Base-by-base conservation (phyloP, 306 rosid genomes). In the Coriaria nepalensis region DNA sequence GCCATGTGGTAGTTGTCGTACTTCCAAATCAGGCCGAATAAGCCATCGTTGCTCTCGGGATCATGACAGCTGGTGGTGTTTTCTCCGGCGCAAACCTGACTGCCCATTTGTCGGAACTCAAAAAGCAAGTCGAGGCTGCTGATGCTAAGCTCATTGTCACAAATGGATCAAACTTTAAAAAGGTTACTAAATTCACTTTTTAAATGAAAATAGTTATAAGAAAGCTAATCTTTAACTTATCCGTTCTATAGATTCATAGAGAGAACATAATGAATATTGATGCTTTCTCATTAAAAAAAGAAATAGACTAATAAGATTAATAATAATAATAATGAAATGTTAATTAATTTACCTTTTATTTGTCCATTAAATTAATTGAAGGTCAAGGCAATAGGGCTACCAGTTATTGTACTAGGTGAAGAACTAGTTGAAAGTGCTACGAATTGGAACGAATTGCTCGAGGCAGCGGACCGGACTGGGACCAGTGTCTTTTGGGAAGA, bases 21-120 rank as follows among this genome's bases (percentile, higher is more conserved):
- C 85, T 90, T 46, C 98, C 98, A 9, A 90, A 90, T 66, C 71
- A 84, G 0, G 81, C 74, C 0, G 95, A 85, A 65, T 90, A 85
- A 50, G 90, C 78, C n/a, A 63, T 79, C 40, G 57, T 81, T 59
- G 92, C 79, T 47, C 60, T 90, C 33, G 95, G 97, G 15, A 79
- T 90, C 10, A 90, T 90, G 98, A 73, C 68, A 8, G 74, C 75
- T 43, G 98, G 98, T 8, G 93, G 74, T 1, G 94, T 90, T 42
- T 90, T 90, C 39, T 90, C 95, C 12, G 94, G 98, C 0, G 86
- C 78, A 13, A 90, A 90, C 59, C 98, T 94, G 2, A 4, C 82
- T 0, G 80, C 83, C 13, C 94, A 72, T 74, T 63, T 43, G 14
- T 79, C 87, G 0, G 98, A 90, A 64, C 84, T 85, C 8, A 77